Evolutionary conservation across 2,329 filamentous ascomycete species (phyloP).

Genomic region (Clonostachys solani): DNA sequence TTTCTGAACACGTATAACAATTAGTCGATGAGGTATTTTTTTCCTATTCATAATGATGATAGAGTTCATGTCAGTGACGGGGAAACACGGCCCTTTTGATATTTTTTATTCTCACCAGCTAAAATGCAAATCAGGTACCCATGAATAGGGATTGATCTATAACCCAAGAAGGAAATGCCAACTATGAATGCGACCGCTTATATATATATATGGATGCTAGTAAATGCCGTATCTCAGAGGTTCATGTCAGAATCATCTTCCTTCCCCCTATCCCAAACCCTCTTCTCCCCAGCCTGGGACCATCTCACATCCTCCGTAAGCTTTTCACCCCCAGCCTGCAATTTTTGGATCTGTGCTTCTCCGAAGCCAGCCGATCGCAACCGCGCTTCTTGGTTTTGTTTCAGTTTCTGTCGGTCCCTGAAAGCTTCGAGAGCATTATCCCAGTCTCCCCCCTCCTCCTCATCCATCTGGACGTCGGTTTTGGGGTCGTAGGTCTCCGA

Average conservation of each 20-base stretch:
- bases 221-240: too few relatives aligned
- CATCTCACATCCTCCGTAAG: conserved; percentile 66
- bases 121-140: too few relatives aligned
- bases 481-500: conserved; percentile 58
- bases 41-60: too few relatives aligned
- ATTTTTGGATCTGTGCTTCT: conserved; percentile 61
- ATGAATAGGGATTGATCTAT: too few relatives aligned
- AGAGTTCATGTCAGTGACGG: too few relatives aligned
- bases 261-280: conserved; percentile 59
- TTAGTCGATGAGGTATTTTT: too few relatives aligned
- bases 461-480: conserved; percentile 49
- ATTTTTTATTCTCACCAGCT: too few relatives aligned
- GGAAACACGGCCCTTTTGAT: too few relatives aligned
- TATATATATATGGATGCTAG: too few relatives aligned
- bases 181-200: too few relatives aligned
- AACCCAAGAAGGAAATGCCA: too few relatives aligned
- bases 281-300: conserved; percentile 62
- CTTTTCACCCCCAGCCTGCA: conserved; percentile 47
- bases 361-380: conserved; percentile 75
- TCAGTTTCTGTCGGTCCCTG: conserved; percentile 76
- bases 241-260: conserved; percentile 6
- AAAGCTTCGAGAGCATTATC: conserved; percentile 74
- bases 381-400: conserved; percentile 69
- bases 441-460: conserved; percentile 61
- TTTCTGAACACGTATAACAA: too few relatives aligned